Evolutionary conservation across 2,329 filamentous ascomycete genomes (phyloP), one percentile per base, ranked within the genome.

Genomic region (Penicillium olsonii): DNA sequence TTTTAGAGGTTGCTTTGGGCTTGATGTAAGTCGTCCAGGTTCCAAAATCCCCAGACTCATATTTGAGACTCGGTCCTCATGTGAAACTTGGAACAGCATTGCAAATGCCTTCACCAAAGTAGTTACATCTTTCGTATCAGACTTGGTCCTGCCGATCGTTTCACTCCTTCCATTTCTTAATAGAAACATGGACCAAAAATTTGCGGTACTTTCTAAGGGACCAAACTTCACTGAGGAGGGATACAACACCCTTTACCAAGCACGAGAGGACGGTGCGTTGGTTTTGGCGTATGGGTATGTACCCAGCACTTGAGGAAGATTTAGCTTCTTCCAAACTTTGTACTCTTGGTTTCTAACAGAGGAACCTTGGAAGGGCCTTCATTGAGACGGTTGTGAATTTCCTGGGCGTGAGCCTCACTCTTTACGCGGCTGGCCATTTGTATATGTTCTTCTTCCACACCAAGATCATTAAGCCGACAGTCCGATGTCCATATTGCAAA

Each of bases 1-100:
- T 90, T 40, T 77, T 90, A 20, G 84, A 90, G 67, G 87, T 90
- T 51, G 87, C 87, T 14, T 84, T 90, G 59, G 87, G 87, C 57
- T 73, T 90, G 56, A 90, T 90, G 85, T 88, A 35, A 31, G 29
- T 5, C 8, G 22, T 24, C 22, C 22, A 4, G 8, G 4, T 31
- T 31, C 12, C 7, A 2, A n/a, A 14, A n/a, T n/a, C n/a, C 12
- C 12, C 14, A 15, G 12, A 7, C 5, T 31, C 2, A n/a, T n/a
- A 24, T 24, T 24, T 24, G 22, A 24, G 5, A 24, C 4, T 7
- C 11, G 14, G 7, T 7, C 14, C 5, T 31, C 12, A 31, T n/a
- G 7, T 15, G 3, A 7, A n/a, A 17, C 17, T 7, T 15, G 3
- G 12, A n/a, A 17, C 17, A 63, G 85, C 57, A 78, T 90, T 45